Conservation (phyloP, 192 early-diverging fungal genomes). For the Coemansia sp. region DNA sequence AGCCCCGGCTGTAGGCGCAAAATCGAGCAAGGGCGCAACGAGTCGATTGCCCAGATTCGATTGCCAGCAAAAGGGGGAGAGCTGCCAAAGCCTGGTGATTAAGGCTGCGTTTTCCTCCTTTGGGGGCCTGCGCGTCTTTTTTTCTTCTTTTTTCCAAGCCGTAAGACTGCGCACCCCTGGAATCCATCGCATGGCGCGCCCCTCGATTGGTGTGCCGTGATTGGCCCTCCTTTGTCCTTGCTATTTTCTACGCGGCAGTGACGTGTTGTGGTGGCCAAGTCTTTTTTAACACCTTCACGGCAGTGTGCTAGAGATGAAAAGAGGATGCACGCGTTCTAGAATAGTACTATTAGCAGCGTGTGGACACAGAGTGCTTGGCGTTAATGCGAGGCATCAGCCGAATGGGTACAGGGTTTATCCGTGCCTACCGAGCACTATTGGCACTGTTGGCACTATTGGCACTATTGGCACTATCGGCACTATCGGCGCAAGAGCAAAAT, state of each 20-base stretch:
- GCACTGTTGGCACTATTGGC: not conserved
- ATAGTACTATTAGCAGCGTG: too few species aligned
- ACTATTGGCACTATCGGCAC: not conserved
- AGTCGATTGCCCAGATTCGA: constrained; percentile 10
- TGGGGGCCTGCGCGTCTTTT: constrained; percentile 1
- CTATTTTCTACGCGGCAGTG: too few species aligned
- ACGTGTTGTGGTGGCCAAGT: too few species aligned
- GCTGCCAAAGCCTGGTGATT: too few species aligned
- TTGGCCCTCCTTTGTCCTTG: constrained; percentile 6
- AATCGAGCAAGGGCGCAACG: not conserved
- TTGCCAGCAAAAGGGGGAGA: not conserved
- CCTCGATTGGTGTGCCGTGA: constrained; percentile 19
- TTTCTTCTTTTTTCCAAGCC: not conserved
- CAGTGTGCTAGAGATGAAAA: not conserved
- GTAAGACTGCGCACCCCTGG: constrained; percentile 1
- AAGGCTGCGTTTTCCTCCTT: not conserved
- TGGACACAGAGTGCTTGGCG: not conserved
- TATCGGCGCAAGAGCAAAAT: not conserved
- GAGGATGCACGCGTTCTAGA: too few species aligned
- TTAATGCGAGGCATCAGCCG: not conserved
- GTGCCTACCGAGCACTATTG: not conserved
- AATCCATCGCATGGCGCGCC: constrained; percentile 18
- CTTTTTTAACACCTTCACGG: not conserved
- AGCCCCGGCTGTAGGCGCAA: not conserved
- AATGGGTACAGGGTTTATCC: not conserved